phyloP scores from a whole-genome alignment of 2,329 filamentous ascomycete species.

The Calonectria hawksworthii region DNA sequence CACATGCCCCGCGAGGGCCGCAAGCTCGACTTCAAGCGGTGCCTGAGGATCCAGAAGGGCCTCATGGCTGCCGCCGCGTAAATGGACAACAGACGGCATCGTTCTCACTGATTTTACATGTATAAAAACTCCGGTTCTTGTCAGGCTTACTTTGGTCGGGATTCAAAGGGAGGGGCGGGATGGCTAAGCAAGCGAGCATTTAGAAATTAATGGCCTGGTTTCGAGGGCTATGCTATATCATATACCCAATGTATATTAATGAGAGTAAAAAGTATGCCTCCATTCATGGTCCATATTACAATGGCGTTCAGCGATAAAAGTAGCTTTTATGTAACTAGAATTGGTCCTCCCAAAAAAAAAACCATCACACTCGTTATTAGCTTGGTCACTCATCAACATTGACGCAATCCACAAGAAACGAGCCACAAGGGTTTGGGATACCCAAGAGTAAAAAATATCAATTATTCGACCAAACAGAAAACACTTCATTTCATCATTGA shows the following conservation, averaged over 20 bases:
- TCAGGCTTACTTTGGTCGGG: background rate
- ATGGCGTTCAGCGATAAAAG: background rate
- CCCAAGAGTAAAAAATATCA: constrained; percentile 22
- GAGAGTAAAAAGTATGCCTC: background rate
- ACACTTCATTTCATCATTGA: constrained; percentile 49
- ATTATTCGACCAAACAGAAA: constrained; percentile 34
- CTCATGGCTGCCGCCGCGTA: constrained; percentile 52
- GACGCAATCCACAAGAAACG: background rate
- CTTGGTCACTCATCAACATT: background rate
- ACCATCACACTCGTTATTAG: background rate
- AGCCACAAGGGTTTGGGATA: background rate
- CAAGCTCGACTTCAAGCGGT: constrained; percentile 64
- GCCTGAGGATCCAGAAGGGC: constrained; percentile 59
- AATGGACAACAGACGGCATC: background rate
- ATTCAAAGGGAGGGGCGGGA: too few species aligned
- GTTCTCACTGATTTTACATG: background rate
- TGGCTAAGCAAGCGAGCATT: background rate
- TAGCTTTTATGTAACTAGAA: background rate
- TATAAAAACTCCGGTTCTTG: background rate
- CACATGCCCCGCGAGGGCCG: constrained; percentile 70
- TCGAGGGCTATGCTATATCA: background rate
- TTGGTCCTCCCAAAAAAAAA: background rate
- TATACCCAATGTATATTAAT: constrained; percentile 2
- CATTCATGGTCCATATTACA: background rate
- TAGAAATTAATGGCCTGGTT: background rate